Evolutionary conservation across 2,329 filamentous ascomycete species (phyloP).

Genomic region (Chaetomium globosum): DNA sequence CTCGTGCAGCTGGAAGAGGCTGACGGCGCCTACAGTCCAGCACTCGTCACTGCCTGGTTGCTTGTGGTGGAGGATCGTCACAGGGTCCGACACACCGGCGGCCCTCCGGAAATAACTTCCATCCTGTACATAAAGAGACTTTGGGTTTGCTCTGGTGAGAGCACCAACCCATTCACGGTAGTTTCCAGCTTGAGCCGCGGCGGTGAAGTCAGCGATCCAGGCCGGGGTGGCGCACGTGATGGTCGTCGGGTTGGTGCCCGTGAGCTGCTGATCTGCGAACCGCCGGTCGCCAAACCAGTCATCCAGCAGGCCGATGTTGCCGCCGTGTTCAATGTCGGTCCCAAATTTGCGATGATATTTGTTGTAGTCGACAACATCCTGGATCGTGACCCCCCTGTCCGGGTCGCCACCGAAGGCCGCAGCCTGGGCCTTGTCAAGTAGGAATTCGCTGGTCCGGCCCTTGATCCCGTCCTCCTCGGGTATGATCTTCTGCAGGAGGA

Average conservation of each 20-base stretch:
- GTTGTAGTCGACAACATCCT: constrained; percentile 44
- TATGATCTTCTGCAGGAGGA: constrained; percentile 42
- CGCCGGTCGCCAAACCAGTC: constrained; percentile 50
- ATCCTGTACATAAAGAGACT: constrained; percentile 48
- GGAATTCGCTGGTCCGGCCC: constrained; percentile 40
- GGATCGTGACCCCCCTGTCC: constrained; percentile 40
- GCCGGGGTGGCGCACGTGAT: constrained; percentile 46
- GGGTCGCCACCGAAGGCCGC: constrained; percentile 38
- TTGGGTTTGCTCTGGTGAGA: constrained; percentile 38
- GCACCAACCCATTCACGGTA: constrained; percentile 42
- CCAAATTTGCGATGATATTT: constrained; percentile 42
- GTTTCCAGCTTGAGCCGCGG: constrained; percentile 41
- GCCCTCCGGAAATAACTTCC: constrained; percentile 49
- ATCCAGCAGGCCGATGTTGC: constrained; percentile 42
- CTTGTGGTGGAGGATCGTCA: constrained; percentile 39
- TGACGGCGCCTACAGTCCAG: constrained; percentile 47
- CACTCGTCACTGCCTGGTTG: constrained; percentile 39
- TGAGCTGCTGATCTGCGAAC: constrained; percentile 51
- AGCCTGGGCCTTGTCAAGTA: constrained; percentile 37
- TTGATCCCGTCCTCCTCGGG: constrained; percentile 41
- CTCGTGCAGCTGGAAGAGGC: constrained; percentile 48
- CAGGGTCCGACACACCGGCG: constrained; percentile 38
- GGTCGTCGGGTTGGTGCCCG: constrained; percentile 50
- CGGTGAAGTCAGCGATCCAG: constrained; percentile 43
- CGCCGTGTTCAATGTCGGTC: constrained; percentile 42